Conservation (phyloP, 768 basidiomycete genomes). For the Rhizopogon vesiculosus region DNA sequence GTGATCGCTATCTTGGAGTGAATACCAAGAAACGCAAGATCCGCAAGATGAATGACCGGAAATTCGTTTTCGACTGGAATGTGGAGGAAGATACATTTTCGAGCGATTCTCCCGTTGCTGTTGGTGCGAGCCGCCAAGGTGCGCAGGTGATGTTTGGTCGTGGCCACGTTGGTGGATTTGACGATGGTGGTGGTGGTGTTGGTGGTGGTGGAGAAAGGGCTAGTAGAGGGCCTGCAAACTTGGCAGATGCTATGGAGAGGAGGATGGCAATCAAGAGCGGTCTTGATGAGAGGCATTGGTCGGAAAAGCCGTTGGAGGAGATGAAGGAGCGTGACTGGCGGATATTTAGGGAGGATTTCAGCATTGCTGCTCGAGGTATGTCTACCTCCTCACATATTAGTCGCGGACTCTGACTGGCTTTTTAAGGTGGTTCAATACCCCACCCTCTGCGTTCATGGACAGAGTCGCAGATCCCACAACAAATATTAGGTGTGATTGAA, state of each 20-base stretch:
- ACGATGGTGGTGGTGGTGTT: constrained; percentile 55
- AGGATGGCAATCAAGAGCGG: constrained; percentile 76
- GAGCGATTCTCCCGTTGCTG: constrained; percentile 68
- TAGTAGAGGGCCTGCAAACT: constrained; percentile 47
- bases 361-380: constrained; percentile 84
- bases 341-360: constrained; percentile 98
- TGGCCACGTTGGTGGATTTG: constrained; percentile 82
- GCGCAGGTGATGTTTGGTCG: constrained; percentile 88
- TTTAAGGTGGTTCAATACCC: constrained; percentile 84
- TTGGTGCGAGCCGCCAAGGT: constrained; percentile 69
- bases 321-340: constrained; percentile 99
- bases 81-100: constrained; percentile 91
- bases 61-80: constrained; percentile 99
- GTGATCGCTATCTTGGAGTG: constrained; percentile 91
- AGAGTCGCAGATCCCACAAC: constrained; percentile 78
- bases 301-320: constrained; percentile 85
- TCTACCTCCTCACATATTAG: neutral
- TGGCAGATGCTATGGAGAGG: constrained; percentile 81
- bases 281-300: constrained; percentile 96
- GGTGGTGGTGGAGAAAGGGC: constrained; percentile 40
- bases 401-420: constrained; percentile 3
- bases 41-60: constrained; percentile 92
- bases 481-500: constrained; percentile 81
- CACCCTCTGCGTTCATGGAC: constrained; percentile 90
- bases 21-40: constrained; percentile 93